Conservation (phyloP, 2,329 filamentous ascomycete genomes). For the Ophiostoma perfectum region DNA sequence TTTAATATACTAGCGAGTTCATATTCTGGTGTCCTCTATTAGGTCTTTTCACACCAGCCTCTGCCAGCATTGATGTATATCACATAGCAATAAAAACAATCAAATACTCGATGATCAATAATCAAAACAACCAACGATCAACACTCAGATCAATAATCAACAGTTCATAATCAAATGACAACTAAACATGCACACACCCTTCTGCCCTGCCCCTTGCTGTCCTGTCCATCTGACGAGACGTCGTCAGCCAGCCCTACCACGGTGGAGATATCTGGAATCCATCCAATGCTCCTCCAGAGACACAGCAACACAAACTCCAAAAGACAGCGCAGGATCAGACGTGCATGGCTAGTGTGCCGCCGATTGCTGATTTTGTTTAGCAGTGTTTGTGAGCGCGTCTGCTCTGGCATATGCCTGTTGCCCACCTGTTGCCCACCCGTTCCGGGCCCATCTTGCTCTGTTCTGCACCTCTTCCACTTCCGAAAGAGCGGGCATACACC, state of each 20-base stretch:
- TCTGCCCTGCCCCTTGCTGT: not conserved
- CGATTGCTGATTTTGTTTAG: not conserved
- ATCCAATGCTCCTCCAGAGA: not conserved
- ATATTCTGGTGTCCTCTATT: too few relatives aligned
- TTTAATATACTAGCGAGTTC: too few relatives aligned
- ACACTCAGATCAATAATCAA: not conserved
- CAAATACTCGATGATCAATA: not conserved
- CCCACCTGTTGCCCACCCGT: not conserved
- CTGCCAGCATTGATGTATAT: too few relatives aligned
- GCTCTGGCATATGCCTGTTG: not conserved
- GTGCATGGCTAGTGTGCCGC: slow-evolving; percentile 6
- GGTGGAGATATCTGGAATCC: not conserved
- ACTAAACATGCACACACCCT: slow-evolving; percentile 1
- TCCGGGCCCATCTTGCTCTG: not conserved
- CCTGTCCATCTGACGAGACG: not conserved
- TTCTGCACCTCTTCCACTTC: not conserved
- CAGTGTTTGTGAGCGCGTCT: not conserved
- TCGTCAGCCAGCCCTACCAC: slow-evolving; percentile 11
- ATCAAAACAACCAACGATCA: not conserved
- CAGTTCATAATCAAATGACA: not conserved
- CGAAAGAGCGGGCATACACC: slow-evolving; percentile 8
- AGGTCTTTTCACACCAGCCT: too few relatives aligned
- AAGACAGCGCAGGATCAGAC: not conserved
- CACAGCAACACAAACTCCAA: not conserved
- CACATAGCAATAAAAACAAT: not conserved